These are phyloP conservation scores for Neurospora cerealis DNA, from an alignment of 495 filamentous ascomycete species.

Conservation along the genomic window DNA sequence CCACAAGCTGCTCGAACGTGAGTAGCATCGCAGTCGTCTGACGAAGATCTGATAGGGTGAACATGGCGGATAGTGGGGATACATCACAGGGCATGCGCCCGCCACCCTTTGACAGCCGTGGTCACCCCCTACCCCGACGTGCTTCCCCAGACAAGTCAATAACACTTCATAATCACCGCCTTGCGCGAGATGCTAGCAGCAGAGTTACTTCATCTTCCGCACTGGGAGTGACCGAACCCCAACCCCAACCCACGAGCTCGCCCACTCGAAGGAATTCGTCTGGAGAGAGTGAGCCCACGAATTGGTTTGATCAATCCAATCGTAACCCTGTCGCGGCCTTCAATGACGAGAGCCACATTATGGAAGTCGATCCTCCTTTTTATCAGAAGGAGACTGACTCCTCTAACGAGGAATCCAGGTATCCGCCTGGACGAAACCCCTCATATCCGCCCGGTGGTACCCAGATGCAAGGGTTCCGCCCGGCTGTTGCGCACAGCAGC, in stretches of 20 bases:
- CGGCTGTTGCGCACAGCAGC: conserved; percentile 33
- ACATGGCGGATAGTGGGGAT: conserved; percentile 12
- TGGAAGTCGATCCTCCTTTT: conserved; percentile 47
- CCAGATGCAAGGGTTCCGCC: conserved; percentile 8
- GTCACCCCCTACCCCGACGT: conserved; percentile 29
- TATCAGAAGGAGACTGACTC: conserved; percentile 37
- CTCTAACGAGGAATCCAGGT: conserved; percentile 27
- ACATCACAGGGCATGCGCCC: conserved; percentile 14
- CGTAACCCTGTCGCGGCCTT: conserved; percentile 24
- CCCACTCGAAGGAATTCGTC: conserved; percentile 28
- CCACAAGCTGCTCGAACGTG: conserved; percentile 1
- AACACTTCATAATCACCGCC: conserved; percentile 29
- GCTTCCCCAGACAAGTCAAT: conserved; percentile 29
- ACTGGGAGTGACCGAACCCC: background rate
- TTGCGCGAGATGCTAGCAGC: conserved; percentile 25
- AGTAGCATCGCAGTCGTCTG: background rate
- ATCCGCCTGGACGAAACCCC: conserved; percentile 1
- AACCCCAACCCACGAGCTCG: background rate
- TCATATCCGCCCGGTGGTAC: conserved; percentile 10
- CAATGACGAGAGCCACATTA: conserved; percentile 9
- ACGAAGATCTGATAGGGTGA: conserved; percentile 5
- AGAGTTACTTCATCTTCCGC: background rate
- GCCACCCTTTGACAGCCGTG: conserved; percentile 13
- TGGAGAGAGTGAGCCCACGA: conserved; percentile 31
- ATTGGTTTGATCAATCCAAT: conserved; percentile 40